Conservation (phyloP, 2,329 filamentous ascomycete genomes). For the Trichoderma sp. region DNA sequence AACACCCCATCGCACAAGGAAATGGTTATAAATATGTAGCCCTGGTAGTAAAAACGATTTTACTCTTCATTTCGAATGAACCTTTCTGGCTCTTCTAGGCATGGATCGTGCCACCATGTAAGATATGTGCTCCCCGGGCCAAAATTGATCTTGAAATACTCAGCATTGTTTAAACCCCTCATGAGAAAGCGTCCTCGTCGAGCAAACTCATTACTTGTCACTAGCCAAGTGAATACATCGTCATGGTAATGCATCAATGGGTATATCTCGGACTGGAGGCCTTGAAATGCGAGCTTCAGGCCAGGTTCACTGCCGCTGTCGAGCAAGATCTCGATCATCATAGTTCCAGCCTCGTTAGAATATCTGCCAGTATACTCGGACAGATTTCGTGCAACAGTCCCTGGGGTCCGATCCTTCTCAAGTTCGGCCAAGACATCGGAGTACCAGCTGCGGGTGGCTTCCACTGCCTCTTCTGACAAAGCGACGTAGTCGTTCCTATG, state of each 20-base stretch:
- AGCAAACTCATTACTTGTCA: neutral
- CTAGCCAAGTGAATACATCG: neutral
- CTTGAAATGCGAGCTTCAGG: neutral
- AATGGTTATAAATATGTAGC: neutral
- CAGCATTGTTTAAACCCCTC: neutral
- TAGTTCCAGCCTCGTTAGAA: neutral
- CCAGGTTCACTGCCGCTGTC: neutral
- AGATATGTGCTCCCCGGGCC: neutral
- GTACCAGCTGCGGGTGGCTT: neutral
- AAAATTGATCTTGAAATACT: neutral
- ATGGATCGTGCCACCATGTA: neutral
- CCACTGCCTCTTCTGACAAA: neutral
- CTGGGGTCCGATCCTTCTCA: neutral
- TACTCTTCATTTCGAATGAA: neutral
- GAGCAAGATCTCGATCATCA: neutral
- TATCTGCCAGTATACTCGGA: neutral
- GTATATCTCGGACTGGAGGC: neutral
- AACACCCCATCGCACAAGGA: neutral
- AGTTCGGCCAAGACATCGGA: neutral
- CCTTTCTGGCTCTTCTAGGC: neutral
- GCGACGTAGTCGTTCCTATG: neutral
- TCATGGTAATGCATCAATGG: neutral
- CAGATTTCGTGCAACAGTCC: neutral
- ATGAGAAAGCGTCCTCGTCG: neutral
- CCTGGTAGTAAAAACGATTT: neutral